Percentiles rank a stretch among this genome's conserved stretches.
These are phyloP conservation scores for Scolecobasidium constrictum DNA, from an alignment of 2,329 filamentous ascomycete genomes.

Conservation along the genomic window DNA sequence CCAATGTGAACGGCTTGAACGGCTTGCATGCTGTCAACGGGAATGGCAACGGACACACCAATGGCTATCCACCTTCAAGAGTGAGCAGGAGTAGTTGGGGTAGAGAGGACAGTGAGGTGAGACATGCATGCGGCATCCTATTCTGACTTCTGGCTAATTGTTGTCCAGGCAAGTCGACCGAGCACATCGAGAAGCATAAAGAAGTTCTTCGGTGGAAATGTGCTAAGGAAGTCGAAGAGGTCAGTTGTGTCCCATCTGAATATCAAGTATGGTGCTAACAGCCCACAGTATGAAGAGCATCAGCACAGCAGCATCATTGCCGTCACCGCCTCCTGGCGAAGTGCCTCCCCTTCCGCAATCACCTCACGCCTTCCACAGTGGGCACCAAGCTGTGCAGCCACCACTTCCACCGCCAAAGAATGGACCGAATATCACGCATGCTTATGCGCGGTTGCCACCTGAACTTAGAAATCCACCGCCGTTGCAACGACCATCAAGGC, in stretches of 20 bases:
- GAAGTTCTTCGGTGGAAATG: constrained; percentile 9
- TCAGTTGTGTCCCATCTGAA: background rate
- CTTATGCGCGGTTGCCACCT: background rate
- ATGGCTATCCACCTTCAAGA: constrained; percentile 1
- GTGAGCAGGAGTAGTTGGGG: constrained; percentile 6
- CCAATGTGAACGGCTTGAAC: background rate
- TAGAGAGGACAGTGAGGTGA: background rate
- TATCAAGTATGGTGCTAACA: background rate
- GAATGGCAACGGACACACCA: constrained; percentile 1
- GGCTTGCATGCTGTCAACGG: background rate
- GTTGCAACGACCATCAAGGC: background rate
- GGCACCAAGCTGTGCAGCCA: background rate
- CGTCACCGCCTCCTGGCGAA: background rate
- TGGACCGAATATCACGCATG: background rate
- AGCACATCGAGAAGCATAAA: constrained; percentile 5
- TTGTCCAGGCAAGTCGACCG: constrained; percentile 1
- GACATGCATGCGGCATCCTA: background rate
- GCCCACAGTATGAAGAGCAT: constrained; percentile 2
- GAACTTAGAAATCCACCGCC: background rate
- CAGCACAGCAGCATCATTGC: constrained; percentile 2
- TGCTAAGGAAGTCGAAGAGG: constrained; percentile 11
- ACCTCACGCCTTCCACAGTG: background rate
- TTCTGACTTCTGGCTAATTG: background rate
- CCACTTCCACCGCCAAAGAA: background rate
- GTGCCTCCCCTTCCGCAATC: background rate